Percentiles rank a stretch among this genome's conserved stretches.
Evolutionary conservation across 225 moss, liverwort and hornwort genomes (phyloP).

Genomic region (Bryoerythrophyllum caledonicum): DNA sequence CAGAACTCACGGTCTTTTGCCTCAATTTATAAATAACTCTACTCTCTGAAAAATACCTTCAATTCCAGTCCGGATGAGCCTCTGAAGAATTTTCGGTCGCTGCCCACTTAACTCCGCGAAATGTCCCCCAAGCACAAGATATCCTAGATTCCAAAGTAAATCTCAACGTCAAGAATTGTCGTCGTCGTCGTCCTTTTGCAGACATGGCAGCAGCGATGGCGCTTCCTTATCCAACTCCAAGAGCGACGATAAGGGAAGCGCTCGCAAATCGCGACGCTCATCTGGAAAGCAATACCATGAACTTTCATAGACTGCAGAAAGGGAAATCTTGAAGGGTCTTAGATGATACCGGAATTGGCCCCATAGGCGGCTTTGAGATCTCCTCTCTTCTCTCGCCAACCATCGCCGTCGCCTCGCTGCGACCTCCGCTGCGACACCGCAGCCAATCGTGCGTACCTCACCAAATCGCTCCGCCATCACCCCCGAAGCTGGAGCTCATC

Average conservation of each 20-base stretch:
- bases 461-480: background rate
- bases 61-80: too few relatives aligned
- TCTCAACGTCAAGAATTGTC: background rate
- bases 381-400: background rate
- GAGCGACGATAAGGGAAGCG: background rate
- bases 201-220: background rate
- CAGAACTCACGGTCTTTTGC: too few relatives aligned
- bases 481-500: background rate
- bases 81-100: background rate
- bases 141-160: too few relatives aligned
- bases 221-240: background rate
- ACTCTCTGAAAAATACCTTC: too few relatives aligned
- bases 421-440: background rate
- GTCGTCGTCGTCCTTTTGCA: background rate
- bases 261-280: background rate
- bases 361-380: background rate
- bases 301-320: background rate
- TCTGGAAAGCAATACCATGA: background rate
- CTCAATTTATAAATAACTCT: too few relatives aligned
- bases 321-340: accelerated
- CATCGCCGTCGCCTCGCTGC: background rate
- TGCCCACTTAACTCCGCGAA: background rate
- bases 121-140: background rate
- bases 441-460: background rate
- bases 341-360: background rate